Base-by-base conservation (phyloP, 257 asterid genomes). In the Solanum medicagineum region DNA sequence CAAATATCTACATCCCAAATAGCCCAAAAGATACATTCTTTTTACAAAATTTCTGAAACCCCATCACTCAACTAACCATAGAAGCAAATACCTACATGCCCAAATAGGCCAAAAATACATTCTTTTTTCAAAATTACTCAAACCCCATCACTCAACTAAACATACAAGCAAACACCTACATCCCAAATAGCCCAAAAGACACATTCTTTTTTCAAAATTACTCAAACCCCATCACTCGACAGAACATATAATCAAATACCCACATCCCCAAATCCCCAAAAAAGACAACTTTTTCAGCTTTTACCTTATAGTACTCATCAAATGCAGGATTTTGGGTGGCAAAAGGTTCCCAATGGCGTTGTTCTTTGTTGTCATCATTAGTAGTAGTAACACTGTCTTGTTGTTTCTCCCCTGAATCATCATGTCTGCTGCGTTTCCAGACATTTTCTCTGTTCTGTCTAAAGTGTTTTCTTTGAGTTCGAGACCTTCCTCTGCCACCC, bases 391-490 rank as follows among this genome's bases (percentile, higher is more conserved):
- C 90, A 68, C 24, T 83, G n/a, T 12, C 56, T 13, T 71, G 68
- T 13, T 71, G 68, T 45, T 77, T 53, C 44, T 19, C 53, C 84
- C 88, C 84, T 70, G 85, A 45, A 63, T 84, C 81, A 51, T 83
- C 81, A 55, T 92, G 77, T 86, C 89, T 93, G 26, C 93, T 44
- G 51, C 93, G 94, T 84, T 93, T 93, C 97, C 97, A 92, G 0
- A 90, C 92, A 88, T 94, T 92, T 84, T 93, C 96, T 85, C 96
- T 88, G 88, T 80, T 86, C 84, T 94, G 93, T 65, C 92, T 86
- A 84, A 94, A 94, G 92, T 94, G 96, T 45, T 94, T 94, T 81
- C 97, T 85, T 92, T 94, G 97, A 81, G 97, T 94, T 12, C 97
- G 93, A 49, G 93, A 92, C 87, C 91, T 93, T 57, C 97, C 95